These are phyloP conservation scores for Podospora didyma DNA, from an alignment of 495 filamentous ascomycete species.

Conservation along the genomic window DNA sequence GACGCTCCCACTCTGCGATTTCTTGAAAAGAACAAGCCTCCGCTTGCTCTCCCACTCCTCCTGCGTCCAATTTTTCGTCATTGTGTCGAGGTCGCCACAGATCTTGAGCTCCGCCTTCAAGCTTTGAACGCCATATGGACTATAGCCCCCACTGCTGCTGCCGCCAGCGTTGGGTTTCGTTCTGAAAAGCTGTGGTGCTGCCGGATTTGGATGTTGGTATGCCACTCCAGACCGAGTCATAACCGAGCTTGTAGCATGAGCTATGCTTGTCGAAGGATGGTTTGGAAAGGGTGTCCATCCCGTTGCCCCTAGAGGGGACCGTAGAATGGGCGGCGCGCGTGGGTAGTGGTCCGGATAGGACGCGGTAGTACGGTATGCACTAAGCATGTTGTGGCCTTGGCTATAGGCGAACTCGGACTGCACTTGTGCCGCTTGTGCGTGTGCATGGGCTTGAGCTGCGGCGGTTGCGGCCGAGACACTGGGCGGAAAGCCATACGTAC, in stretches of 20 bases:
- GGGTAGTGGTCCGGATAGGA: constrained; percentile 43
- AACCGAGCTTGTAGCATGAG: constrained; percentile 24
- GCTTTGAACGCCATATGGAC: constrained; percentile 76
- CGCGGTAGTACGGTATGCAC: constrained; percentile 35
- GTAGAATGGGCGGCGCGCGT: constrained; percentile 39
- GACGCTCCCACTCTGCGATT: constrained; percentile 71
- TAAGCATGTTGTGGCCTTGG: constrained; percentile 44
- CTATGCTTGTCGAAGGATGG: constrained; percentile 26
- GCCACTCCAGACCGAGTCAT: constrained; percentile 40
- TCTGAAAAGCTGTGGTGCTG: constrained; percentile 68
- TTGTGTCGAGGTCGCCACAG: constrained; percentile 73
- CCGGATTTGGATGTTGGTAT: constrained; percentile 29
- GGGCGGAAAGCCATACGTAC: constrained; percentile 44
- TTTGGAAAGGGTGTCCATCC: constrained; percentile 42
- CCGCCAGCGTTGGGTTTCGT: constrained; percentile 71
- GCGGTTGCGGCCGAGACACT: constrained; percentile 34
- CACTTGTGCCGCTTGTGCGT: too few relatives aligned
- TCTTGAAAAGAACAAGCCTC: constrained; percentile 79
- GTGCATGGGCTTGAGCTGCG: constrained; percentile 20
- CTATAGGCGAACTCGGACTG: constrained; percentile 31
- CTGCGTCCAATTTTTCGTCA: constrained; percentile 72
- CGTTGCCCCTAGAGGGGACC: constrained; percentile 42
- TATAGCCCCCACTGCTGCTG: constrained; percentile 51
- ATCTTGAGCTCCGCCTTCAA: constrained; percentile 82
- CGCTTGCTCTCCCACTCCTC: constrained; percentile 75